Base-by-base conservation (phyloP, 169 alveolate genomes). In the Cryptosporidium tyzzeri region DNA sequence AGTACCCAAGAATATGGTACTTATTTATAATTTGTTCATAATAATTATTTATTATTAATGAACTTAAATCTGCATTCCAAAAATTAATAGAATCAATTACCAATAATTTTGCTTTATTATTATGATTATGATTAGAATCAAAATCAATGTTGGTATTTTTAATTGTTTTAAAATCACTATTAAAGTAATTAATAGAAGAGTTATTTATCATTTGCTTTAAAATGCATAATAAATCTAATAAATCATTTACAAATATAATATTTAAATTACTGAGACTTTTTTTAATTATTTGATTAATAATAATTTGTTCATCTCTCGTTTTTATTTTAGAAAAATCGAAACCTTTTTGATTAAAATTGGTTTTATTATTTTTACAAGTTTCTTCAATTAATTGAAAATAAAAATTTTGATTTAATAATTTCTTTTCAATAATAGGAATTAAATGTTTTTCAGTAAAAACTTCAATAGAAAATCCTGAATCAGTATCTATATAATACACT, bases 31-130 rank as follows among this genome's bases (percentile, higher is more conserved):
- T 21, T 26, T 26, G 8, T 55, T 55, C 67, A 16, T 16, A 37
- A 59, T 73, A n/a, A 9, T 33, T 35, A 14, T 18, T 55, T n/a
- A 51, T 26, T 14, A 61, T 14, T 8, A 37, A 45, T 8, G 89
- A 80, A 26, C 74, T 80, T 33, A 62, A 26, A 4, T 80, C 69
- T 4, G 62, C 44, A 29, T 80, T 80, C 89, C 89, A 80, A 44
- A 80, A 80, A 48, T 37, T 80, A 3, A 80, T 14, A 16, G 89
- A 80, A 35, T 80, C 89, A 23, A 80, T 65, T 10, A 80, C 75
- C 39, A 80, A 31, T 7, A 80, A 35, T n/a, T 44, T 67, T 18
- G 74, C 37, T 21, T 65, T 58, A 23, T 59, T 33, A 65, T 50
- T 80, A 14, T 51, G 18, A n/a, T 50, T 3, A 21, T 55, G 1